Evolutionary conservation across 495 filamentous ascomycete species (phyloP).

Genomic region (Margaritispora aquatica): DNA sequence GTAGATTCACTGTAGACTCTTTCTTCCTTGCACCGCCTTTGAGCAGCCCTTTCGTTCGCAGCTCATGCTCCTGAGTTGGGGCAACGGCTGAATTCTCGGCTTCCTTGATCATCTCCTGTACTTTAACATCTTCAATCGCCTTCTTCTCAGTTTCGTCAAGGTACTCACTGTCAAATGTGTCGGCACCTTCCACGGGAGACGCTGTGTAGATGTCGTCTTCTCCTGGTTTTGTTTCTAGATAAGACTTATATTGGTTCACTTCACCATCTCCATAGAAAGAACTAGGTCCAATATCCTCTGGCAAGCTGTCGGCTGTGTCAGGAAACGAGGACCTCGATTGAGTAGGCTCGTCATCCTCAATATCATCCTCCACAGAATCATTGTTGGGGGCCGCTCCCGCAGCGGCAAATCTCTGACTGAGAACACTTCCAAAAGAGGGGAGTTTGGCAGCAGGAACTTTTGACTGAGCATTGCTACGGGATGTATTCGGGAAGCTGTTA

Average conservation of each 20-base stretch:
- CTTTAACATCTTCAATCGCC: constrained; percentile 57
- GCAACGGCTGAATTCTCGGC: constrained; percentile 51
- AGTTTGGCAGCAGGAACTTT: constrained; percentile 14
- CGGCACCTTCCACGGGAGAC: background rate
- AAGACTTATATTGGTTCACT: constrained; percentile 1
- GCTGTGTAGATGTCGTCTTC: constrained; percentile 8
- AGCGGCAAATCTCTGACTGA: constrained; percentile 67
- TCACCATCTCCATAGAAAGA: constrained; percentile 9
- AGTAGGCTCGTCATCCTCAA: constrained; percentile 13
- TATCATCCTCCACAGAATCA: constrained; percentile 22
- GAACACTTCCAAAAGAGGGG: constrained; percentile 57
- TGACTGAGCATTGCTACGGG: constrained; percentile 10
- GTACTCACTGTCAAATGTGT: constrained; percentile 35
- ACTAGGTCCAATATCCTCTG: constrained; percentile 6
- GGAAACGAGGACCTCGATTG: background rate
- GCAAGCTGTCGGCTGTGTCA: background rate
- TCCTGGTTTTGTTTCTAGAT: background rate
- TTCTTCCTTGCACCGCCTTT: constrained; percentile 49
- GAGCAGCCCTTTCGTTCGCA: constrained; percentile 19
- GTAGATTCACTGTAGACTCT: constrained; percentile 59
- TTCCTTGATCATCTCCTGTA: constrained; percentile 54
- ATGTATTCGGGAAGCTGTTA: constrained; percentile 5
- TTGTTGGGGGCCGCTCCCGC: constrained; percentile 40
- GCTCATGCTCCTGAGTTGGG: constrained; percentile 15
- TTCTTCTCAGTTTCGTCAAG: constrained; percentile 59